These are phyloP conservation scores for Pulveroboletus sp. DNA, from an alignment of 768 basidiomycete genomes.

Conservation along the genomic window DNA sequence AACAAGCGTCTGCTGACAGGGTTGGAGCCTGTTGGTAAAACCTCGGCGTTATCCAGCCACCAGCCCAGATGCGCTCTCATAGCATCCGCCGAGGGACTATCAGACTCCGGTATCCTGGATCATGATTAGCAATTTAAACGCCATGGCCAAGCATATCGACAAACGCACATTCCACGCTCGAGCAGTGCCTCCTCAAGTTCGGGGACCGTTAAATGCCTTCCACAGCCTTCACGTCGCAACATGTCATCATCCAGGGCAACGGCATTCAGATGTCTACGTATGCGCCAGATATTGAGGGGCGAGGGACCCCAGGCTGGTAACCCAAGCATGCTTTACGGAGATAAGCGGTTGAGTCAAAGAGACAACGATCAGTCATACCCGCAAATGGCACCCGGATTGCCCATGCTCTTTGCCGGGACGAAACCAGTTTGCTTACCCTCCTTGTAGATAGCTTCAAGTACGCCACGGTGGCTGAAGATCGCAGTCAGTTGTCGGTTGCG, in stretches of 20 bases:
- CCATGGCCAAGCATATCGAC: neutral
- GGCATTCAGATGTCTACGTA: slow-evolving; percentile 35
- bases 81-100: slow-evolving; percentile 37
- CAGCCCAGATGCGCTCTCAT: slow-evolving; percentile 53
- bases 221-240: slow-evolving; percentile 49
- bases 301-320: slow-evolving; percentile 39
- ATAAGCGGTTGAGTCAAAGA: neutral
- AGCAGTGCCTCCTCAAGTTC: slow-evolving; percentile 66
- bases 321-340: slow-evolving; percentile 39
- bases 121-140: neutral
- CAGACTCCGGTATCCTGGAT: slow-evolving; percentile 37
- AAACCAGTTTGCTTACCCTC: slow-evolving; percentile 35
- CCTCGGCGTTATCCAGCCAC: slow-evolving; percentile 59
- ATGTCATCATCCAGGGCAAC: slow-evolving; percentile 62
- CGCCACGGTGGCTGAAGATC: slow-evolving; percentile 33
- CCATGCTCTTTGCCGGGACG: slow-evolving; percentile 8
- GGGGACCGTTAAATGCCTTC: slow-evolving; percentile 43
- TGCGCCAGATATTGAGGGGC: slow-evolving; percentile 30
- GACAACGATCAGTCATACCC: slow-evolving; percentile 42
- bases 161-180: slow-evolving; percentile 76
- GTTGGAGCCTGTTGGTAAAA: slow-evolving; percentile 33
- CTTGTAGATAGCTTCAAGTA: slow-evolving; percentile 34
- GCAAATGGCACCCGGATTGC: slow-evolving; percentile 45
- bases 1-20: slow-evolving; percentile 48
- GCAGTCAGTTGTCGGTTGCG: slow-evolving; percentile 44